A percentile compares a stretch with the other conserved stretches of the same genome.
Conservation (phyloP, 2,329 filamentous ascomycete species). For the Rhynchosporium graminicola region DNA sequence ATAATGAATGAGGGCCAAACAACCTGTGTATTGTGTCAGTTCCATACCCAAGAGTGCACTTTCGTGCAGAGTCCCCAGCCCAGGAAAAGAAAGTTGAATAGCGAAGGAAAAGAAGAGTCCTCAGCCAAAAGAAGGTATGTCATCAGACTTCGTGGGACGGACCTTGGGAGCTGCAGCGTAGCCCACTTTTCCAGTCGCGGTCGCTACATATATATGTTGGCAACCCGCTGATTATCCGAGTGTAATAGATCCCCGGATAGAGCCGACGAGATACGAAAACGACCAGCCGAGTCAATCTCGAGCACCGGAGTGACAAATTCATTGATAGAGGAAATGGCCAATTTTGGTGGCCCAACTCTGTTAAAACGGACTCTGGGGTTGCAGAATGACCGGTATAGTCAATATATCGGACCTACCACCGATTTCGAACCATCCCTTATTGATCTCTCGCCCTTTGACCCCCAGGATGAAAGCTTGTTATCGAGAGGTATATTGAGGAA, state of each 20-base stretch:
- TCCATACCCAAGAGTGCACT: constrained; percentile 77
- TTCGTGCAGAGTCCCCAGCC: constrained; percentile 74
- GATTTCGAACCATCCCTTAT: constrained; percentile 84
- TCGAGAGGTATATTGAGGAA: constrained; percentile 69
- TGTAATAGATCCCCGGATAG: constrained; percentile 56
- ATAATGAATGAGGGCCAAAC: constrained; percentile 75
- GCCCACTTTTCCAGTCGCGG: constrained; percentile 26
- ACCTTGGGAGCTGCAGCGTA: constrained; percentile 10
- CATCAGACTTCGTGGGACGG: constrained; percentile 16
- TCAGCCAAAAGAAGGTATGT: constrained; percentile 68
- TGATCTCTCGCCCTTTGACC: constrained; percentile 77
- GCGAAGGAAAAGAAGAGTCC: constrained; percentile 55
- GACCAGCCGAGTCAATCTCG: constrained; percentile 59
- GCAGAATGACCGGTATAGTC: constrained; percentile 76
- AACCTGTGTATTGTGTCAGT: constrained; percentile 74
- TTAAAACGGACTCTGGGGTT: constrained; percentile 72
- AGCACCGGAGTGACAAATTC: constrained; percentile 63
- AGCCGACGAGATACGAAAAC: constrained; percentile 54
- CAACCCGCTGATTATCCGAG: constrained; percentile 27
- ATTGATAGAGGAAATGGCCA: constrained; percentile 69
- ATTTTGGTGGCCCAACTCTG: constrained; percentile 65
- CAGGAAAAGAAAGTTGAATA: constrained; percentile 76
- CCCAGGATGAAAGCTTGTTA: constrained; percentile 76
- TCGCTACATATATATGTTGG: constrained; percentile 14
- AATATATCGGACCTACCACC: constrained; percentile 81